Percentiles rank a stretch among this genome's conserved stretches.
Conservation (phyloP, 768 basidiomycete genomes). For the Boletales sp. region DNA sequence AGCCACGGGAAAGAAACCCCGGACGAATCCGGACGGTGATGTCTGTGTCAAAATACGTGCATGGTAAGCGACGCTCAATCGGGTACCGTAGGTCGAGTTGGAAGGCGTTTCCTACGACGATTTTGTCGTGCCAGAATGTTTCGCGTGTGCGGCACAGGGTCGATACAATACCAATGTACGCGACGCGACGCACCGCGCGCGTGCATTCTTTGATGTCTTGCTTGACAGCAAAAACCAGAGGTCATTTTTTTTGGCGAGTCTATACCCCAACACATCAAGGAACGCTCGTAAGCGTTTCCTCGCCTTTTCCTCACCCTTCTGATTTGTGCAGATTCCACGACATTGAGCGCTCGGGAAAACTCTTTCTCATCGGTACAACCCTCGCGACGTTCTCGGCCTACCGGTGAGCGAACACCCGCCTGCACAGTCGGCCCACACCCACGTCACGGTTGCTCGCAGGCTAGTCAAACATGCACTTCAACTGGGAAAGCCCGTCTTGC, state of each 20-base stretch:
- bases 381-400: conserved; percentile 93
- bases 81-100: conserved; percentile 60
- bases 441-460: conserved; percentile 33
- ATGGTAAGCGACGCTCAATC: background rate
- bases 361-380: conserved; percentile 85
- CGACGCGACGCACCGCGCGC: conserved; percentile 9
- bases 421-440: no score
- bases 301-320: background rate
- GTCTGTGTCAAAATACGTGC: conserved; percentile 38
- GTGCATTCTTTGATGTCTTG: conserved; percentile 19
- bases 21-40: conserved; percentile 94
- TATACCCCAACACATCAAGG: conserved; percentile 59
- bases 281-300: conserved; percentile 57
- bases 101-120: conserved; percentile 73
- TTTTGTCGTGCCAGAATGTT: conserved; percentile 79
- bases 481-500: conserved; percentile 69
- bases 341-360: conserved; percentile 56
- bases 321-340: conserved; percentile 44
- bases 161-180: conserved; percentile 58
- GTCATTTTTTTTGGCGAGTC: conserved; percentile 91
- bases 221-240: conserved; percentile 65
- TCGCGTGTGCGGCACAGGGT: conserved; percentile 56
- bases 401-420: conserved; percentile 41
- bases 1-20: conserved; percentile 50
- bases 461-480: conserved; percentile 78